Evolutionary conservation across 768 basidiomycete genomes (phyloP).

Genomic region (Gymnopilus dilepis): DNA sequence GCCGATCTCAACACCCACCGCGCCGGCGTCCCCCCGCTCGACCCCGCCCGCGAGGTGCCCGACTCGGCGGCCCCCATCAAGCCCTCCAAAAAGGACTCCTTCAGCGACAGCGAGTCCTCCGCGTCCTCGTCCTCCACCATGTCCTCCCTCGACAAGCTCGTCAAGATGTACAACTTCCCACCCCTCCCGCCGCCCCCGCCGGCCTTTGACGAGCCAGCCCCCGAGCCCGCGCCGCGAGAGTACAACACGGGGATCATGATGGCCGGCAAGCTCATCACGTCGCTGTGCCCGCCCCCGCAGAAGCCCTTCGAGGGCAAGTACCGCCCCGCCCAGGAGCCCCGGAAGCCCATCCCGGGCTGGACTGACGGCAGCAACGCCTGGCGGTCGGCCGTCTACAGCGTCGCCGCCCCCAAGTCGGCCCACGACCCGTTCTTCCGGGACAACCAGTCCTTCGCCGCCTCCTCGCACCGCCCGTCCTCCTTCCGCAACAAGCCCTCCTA

Average conservation of each 20-base stretch:
- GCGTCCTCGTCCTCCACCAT: conserved; percentile 25
- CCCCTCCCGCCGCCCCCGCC: conserved; percentile 60
- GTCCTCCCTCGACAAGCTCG: conserved; percentile 38
- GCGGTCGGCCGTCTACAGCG: conserved; percentile 67
- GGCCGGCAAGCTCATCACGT: conserved; percentile 60
- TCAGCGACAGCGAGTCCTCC: conserved; percentile 32
- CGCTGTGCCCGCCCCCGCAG: conserved; percentile 45
- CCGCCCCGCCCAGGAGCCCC: conserved; percentile 37
- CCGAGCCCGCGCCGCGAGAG: conserved; percentile 36
- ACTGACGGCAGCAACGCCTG: conserved; percentile 69
- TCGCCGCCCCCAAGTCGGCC: conserved; percentile 44
- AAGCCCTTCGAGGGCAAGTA: conserved; percentile 43
- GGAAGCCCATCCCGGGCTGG: conserved; percentile 66
- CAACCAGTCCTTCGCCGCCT: conserved; percentile 50
- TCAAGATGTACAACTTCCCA: conserved; percentile 49
- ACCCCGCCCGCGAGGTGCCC: conserved; percentile 47
- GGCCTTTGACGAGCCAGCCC: conserved; percentile 36
- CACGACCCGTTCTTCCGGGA: conserved; percentile 36
- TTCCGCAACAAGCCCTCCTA: conserved; percentile 18
- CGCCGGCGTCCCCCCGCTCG: conserved; percentile 43
- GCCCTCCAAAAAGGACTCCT: conserved; percentile 40
- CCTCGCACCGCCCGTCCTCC: conserved; percentile 45
- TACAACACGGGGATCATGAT: conserved; percentile 72
- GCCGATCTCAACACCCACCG: conserved; percentile 55
- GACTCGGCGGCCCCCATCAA: conserved; percentile 32